Evolutionary conservation across 306 rosid species (phyloP), one percentile per base, ranked within the genome.

Genomic region (Lathyrus aphaca): DNA sequence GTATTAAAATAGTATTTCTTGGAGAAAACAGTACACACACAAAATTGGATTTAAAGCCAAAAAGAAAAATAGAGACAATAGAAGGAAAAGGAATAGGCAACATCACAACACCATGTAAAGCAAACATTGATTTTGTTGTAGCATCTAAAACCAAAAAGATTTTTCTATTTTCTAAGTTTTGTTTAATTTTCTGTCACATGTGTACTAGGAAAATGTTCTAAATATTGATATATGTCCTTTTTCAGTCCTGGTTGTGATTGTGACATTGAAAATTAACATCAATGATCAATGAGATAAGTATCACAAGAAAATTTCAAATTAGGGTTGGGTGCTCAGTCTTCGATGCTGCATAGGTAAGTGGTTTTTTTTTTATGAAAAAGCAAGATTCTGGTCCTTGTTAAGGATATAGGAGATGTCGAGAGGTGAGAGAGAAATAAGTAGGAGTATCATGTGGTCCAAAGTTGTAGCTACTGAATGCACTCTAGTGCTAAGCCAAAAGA

Each of bases 361-460:
- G 37, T 43, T 73, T 43, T 73, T n/a, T n/a, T 79, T 65, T 56
- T 60, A 66, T 43, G 43, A 37, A 56, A 29, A 32, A 18, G 42
- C 39, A 54, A 18, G 39, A 46, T 62, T 29, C 46, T 46, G 76
- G 59, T 55, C 82, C 73, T 27, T 61, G 27, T 62, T 69, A 65
- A 76, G 74, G 83, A 78, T 44, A 18, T 19, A 53, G 51, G 78
- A 74, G 73, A 74, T 49, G 18, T 37, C 29, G 66, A 9, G 62
- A 39, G 27, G 51, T 40, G 53, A 35, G 56, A 42, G 58, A 61
- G 40, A 71, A 64, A 44, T 17, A 54, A 50, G 55, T 54, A 67
- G 29, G 43, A 71, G 83, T 23, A 29, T 77, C 73, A 59, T 30
- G 62, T 73, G 88, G 91, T 86, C 88, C 88, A 68, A 62, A 62